Evolutionary conservation across 2,329 filamentous ascomycete species (phyloP), one percentile per base, ranked within the genome.

Genomic region (Pseudophaeomoniella oleicola): DNA sequence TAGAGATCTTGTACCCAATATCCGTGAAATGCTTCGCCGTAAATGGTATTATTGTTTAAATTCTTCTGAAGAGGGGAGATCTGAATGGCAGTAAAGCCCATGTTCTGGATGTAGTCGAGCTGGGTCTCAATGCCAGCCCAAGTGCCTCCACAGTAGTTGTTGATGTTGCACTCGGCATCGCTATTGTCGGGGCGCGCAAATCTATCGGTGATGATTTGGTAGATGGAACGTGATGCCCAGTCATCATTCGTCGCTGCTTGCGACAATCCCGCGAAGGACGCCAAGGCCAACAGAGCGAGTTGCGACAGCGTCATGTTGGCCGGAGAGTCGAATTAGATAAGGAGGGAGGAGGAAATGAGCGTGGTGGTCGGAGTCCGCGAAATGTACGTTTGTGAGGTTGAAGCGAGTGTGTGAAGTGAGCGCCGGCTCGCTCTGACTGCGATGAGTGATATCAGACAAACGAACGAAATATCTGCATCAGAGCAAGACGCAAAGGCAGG

Each of bases 41-140:
- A 37, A 5, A 32, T 13, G n/a, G 30, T 32, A 14, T 32, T 17
- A 15, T 32, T 32, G 30, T 6, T 6, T 10, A 66, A 48, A 35
- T 66, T 59, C 31, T 55, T 47, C 2, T 71, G 64, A n/a, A 75
- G 60, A 0, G 71, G 72, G 2, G 69, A 72, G 42, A 75, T 72
- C 67, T 69, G 49, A 46, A 73, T 57, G 30, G 71, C 71, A 38
- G 67, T 67, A 42, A 74, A 75, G 16, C 71, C 71, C 66, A 75
- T 71, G 14, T 32, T 14, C 9, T 6, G 9, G 6, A 32, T 32
- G 50, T 78, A 78, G 51, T 77, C 73, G 30, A 78, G 63, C 42
- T 71, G 64, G 41, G 69, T 63, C 44, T 67, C 62, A 18, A 79
- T 60, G 4, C 75, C 75, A 36, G 59, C 53, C 48, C 69, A 80